Conservation (phyloP, 2,329 filamentous ascomycete species). For the Dactylellina haptotyla region DNA sequence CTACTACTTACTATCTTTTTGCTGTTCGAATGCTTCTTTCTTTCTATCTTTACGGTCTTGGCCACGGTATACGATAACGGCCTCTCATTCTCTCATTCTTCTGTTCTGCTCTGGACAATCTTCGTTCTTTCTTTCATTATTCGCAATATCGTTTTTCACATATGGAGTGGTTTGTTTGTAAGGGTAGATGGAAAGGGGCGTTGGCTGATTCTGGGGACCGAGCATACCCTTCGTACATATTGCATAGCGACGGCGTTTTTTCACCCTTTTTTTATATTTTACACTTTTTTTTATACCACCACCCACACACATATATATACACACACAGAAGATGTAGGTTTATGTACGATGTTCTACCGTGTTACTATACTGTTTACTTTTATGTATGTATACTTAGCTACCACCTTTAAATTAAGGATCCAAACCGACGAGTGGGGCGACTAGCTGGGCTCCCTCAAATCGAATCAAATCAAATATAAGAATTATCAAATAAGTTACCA, state of each 20-base stretch:
- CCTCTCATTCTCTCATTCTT: neutral
- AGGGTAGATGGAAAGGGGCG: conserved; percentile 28
- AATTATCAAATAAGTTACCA: too few species aligned
- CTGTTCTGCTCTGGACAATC: neutral
- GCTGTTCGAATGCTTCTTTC: neutral
- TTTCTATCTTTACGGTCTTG: too few species aligned
- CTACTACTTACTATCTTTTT: neutral
- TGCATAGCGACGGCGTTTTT: conserved; percentile 52
- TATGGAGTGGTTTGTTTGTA: conserved; percentile 11
- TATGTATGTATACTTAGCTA: too few species aligned
- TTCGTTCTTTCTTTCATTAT: conserved; percentile 1
- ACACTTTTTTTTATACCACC: neutral
- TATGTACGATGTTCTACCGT: too few species aligned
- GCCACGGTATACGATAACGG: conserved; percentile 22
- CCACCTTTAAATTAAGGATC: too few species aligned
- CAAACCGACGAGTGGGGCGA: neutral
- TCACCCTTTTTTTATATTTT: conserved; percentile 6
- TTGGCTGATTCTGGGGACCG: conserved; percentile 25
- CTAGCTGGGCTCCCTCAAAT: too few species aligned
- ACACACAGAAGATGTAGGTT: too few species aligned
- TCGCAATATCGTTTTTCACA: too few species aligned
- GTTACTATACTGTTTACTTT: too few species aligned
- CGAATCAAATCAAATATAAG: too few species aligned
- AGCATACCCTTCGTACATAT: conserved; percentile 18
- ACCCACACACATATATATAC: conserved; percentile 32